Conservation (phyloP, 169 alveolate genomes). For the Plasmodium sp. region DNA sequence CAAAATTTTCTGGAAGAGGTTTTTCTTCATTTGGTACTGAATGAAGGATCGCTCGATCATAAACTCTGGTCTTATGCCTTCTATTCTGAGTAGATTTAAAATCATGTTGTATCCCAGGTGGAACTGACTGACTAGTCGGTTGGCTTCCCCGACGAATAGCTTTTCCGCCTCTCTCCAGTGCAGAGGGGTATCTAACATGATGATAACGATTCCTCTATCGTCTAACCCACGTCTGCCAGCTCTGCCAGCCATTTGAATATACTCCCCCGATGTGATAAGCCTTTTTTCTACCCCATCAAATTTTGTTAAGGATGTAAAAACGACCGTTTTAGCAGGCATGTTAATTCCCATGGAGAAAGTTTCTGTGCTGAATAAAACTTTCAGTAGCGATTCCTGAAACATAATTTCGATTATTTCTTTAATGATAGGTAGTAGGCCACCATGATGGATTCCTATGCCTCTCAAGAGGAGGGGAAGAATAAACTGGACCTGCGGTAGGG, state of each 20-base stretch:
- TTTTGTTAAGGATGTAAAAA: constrained; percentile 95
- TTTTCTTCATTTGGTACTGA: constrained; percentile 95
- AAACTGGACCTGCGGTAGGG: constrained; percentile 93
- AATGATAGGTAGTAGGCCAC: constrained; percentile 97
- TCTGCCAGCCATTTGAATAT: constrained; percentile 96
- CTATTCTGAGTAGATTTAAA: constrained; percentile 96
- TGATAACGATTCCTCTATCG: constrained; percentile 96
- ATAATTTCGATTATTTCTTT: constrained; percentile 98
- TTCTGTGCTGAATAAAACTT: constrained; percentile 97
- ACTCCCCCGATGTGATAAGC: constrained; percentile 96
- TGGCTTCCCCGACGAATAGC: constrained; percentile 93
- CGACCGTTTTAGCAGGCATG: constrained; percentile 99
- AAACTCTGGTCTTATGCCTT: constrained; percentile 96
- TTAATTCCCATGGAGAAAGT: constrained; percentile 99
- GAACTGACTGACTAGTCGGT: constrained; percentile 94
- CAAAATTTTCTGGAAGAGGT: constrained; percentile 79
- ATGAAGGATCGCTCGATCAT: constrained; percentile 96
- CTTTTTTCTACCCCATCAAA: constrained; percentile 95
- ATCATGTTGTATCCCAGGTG: constrained; percentile 97
- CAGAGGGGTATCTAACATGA: constrained; percentile 93
- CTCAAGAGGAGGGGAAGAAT: constrained; percentile 93
- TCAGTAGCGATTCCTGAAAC: constrained; percentile 96
- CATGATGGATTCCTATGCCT: constrained; percentile 99
- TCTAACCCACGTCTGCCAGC: constrained; percentile 99
- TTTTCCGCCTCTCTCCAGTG: constrained; percentile 95